Evolutionary conservation across 768 basidiomycete species (phyloP).

Genomic region (Pleurotus pulmonarius): DNA sequence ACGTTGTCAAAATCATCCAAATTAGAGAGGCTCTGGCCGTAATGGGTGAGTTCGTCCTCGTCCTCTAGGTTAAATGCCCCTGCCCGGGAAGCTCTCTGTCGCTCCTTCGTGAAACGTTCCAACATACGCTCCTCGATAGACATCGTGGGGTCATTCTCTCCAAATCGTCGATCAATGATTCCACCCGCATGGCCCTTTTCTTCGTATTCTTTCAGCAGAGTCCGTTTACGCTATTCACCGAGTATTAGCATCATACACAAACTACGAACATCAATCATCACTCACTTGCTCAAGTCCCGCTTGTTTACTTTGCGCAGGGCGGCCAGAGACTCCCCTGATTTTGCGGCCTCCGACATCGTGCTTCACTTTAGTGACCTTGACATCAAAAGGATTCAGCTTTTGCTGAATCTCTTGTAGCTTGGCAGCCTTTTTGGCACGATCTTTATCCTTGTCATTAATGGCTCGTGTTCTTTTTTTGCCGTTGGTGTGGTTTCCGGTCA

Average conservation of each 20-base stretch:
- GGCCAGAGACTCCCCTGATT: conserved; percentile 77
- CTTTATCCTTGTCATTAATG: conserved; percentile 72
- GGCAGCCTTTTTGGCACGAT: conserved; percentile 58
- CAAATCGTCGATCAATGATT: conserved; percentile 91
- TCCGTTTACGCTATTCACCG: conserved; percentile 81
- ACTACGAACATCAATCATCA: conserved; percentile 2
- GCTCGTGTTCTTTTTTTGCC: conserved; percentile 70
- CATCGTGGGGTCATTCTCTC: conserved; percentile 90
- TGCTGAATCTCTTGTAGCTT: conserved; percentile 82
- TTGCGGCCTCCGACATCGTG: conserved; percentile 90
- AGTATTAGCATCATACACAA: neutral
- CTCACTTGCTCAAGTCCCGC: conserved; percentile 86
- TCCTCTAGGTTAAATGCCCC: conserved; percentile 88
- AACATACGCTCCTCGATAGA: conserved; percentile 96
- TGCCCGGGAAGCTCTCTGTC: conserved; percentile 71
- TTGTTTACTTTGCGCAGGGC: conserved; percentile 85
- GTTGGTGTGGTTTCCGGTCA: conserved; percentile 55
- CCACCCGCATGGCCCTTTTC: conserved; percentile 81
- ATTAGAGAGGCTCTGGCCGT: conserved; percentile 83
- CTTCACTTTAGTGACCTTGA: conserved; percentile 87
- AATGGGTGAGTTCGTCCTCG: conserved; percentile 88
- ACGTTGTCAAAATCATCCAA: conserved; percentile 81
- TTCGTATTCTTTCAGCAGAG: conserved; percentile 83
- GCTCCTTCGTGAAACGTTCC: conserved; percentile 90
- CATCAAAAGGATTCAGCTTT: conserved; percentile 91